Evolutionary conservation across 768 basidiomycete species (phyloP), one percentile per base, ranked within the genome.

Genomic region (Gloeophyllum trabeum): DNA sequence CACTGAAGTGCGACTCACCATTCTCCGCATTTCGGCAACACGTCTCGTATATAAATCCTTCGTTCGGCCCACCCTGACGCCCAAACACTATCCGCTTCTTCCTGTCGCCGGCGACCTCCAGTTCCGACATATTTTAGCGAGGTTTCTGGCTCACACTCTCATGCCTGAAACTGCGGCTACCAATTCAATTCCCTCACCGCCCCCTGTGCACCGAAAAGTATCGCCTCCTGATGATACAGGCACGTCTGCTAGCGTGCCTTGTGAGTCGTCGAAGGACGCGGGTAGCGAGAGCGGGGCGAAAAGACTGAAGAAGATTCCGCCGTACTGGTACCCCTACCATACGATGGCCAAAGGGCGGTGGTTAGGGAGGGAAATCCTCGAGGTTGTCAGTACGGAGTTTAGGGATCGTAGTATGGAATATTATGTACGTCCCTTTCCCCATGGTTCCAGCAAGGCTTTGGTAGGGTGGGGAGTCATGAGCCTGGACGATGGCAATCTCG

Each of bases 361-460:
- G 91, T 67, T 89, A 26, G 81, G 84, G 24, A 69, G 92, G 37
- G 84, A 91, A 58, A 69, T 96, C 26, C 61, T 97, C 19, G 92
- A 97, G 60, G 81, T 96, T 28, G 82, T 97, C 13, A 89, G 86
- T 0, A 93, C 91, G 0, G 92, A 97, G 59, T 97, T 94, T 55
- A 69, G 92, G 41, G 92, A 96, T 65, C 71, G 92, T 39, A 88
- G 83, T 12, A 81, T 92, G 71, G 92, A 97, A 52, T 97, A 93
- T 59, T 96, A 97, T 70, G 91, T 93, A 61, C 55, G 89, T 74
- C 28, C 34, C 19, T 43, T 24, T 25, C 37, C 40, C 24, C 28
- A 42, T 32, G 39, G n/a, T n/a, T n/a, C n/a, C n/a, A n/a, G n/a
- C n/a, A n/a, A n/a, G n/a, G n/a, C n/a, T n/a, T n/a, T n/a, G n/a